Conservation (phyloP, 495 filamentous ascomycete species). For the Friedmanniomyces endolithicus region DNA sequence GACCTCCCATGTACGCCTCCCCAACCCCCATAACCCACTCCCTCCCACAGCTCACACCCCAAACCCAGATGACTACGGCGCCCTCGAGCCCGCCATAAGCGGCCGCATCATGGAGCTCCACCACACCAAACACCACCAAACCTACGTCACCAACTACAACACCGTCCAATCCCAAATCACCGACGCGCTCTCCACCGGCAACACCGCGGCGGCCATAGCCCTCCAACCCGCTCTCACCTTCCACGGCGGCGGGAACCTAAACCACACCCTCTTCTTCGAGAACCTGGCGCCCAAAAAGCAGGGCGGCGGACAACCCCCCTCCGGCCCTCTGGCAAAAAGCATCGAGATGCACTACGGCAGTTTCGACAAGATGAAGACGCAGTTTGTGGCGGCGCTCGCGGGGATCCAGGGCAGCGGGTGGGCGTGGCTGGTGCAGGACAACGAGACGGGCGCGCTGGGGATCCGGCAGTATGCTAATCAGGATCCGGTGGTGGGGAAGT, state of each 20-base stretch:
- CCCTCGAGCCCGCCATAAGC: constrained; percentile 87
- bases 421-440: constrained; percentile 89
- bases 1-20: constrained; percentile 66
- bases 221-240: constrained; percentile 88
- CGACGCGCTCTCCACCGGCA: constrained; percentile 43
- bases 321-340: constrained; percentile 49
- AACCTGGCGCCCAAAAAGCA: constrained; percentile 64
- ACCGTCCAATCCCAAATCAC: constrained; percentile 47
- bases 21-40: not conserved
- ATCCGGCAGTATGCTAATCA: constrained; percentile 85
- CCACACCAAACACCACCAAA: constrained; percentile 67
- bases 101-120: constrained; percentile 97
- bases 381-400: constrained; percentile 65
- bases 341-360: constrained; percentile 69
- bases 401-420: constrained; percentile 91
- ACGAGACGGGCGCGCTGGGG: constrained; percentile 54
- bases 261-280: constrained; percentile 90
- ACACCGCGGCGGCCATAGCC: constrained; percentile 60
- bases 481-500: constrained; percentile 83
- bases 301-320: constrained; percentile 67
- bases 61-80: constrained; percentile 38
- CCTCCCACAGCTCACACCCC: no score
- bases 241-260: constrained; percentile 84
- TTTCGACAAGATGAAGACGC: constrained; percentile 59
- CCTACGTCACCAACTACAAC: constrained; percentile 66